These are phyloP conservation scores for Saccharomyces kudriavzevii DNA, from an alignment of 805 yeast species.

Conservation along the genomic window DNA sequence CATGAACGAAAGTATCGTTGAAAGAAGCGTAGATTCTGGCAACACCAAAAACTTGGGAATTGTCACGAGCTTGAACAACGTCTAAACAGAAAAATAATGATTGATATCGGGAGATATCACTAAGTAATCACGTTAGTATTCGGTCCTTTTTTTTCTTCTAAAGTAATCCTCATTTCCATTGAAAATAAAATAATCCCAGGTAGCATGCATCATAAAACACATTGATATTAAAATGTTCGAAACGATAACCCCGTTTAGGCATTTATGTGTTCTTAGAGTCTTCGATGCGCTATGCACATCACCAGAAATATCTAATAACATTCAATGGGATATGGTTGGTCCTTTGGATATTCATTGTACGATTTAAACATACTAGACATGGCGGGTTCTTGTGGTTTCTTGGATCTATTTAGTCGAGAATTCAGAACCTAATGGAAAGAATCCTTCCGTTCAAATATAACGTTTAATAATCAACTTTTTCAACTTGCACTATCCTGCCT, in stretches of 20 bases:
- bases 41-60: slow-evolving; percentile 99
- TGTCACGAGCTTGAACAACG: slow-evolving; percentile 74
- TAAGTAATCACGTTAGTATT: not conserved
- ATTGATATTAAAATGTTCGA: not conserved
- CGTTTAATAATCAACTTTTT: not conserved
- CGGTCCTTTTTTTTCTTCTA: not conserved
- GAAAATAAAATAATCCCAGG: too few species aligned
- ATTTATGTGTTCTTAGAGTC: not conserved
- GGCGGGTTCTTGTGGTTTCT: not conserved
- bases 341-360: not conserved
- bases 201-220: too few species aligned
- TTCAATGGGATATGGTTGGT: not conserved
- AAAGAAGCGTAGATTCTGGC: slow-evolving; percentile 99
- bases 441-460: not conserved
- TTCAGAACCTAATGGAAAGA: not conserved
- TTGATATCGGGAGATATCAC: not conserved
- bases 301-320: not conserved
- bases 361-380: not conserved
- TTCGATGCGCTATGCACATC: not conserved
- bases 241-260: not conserved
- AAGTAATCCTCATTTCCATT: not conserved
- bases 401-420: not conserved
- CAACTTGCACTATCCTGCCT: not conserved
- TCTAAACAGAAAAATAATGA: not conserved
- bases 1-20: slow-evolving; percentile 99